Conservation (phyloP, 2,329 filamentous ascomycete genomes). For the Fusarium guadeloupense region DNA sequence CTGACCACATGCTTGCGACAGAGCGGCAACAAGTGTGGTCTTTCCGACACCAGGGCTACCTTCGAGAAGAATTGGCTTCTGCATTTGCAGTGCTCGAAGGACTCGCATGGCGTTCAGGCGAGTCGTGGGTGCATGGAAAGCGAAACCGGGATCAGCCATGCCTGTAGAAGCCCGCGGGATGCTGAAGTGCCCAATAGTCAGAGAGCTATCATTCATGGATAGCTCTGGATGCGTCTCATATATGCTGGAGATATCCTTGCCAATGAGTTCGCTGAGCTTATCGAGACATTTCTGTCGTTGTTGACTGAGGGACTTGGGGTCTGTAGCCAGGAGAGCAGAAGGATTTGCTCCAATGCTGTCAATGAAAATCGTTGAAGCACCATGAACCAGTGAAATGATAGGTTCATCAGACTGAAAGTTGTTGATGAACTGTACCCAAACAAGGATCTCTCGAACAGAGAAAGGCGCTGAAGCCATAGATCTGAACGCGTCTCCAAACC, state of each 20-base stretch:
- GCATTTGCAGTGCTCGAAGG: slow-evolving; percentile 84
- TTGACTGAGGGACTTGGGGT: slow-evolving; percentile 72
- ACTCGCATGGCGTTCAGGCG: slow-evolving; percentile 90
- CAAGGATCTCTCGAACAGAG: slow-evolving; percentile 90
- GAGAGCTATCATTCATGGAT: slow-evolving; percentile 55
- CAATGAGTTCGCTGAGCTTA: slow-evolving; percentile 74
- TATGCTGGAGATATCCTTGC: slow-evolving; percentile 66
- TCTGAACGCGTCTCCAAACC: slow-evolving; percentile 88
- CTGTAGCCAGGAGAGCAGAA: slow-evolving; percentile 81
- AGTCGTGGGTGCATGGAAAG: slow-evolving; percentile 90
- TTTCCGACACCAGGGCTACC: slow-evolving; percentile 98
- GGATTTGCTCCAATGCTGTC: slow-evolving; percentile 96
- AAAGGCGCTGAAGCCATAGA: slow-evolving; percentile 79
- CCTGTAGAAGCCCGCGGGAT: slow-evolving; percentile 62
- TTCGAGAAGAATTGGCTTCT: slow-evolving; percentile 92
- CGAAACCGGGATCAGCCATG: slow-evolving; percentile 52
- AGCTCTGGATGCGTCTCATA: slow-evolving; percentile 74
- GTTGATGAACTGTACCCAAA: slow-evolving; percentile 95
- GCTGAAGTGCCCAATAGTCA: slow-evolving; percentile 80
- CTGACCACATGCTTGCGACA: slow-evolving; percentile 81
- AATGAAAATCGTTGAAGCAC: slow-evolving; percentile 93
- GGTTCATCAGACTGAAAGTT: slow-evolving; percentile 60
- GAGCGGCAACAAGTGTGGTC: slow-evolving; percentile 87
- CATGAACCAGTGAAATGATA: slow-evolving; percentile 71
- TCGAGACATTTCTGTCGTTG: slow-evolving; percentile 79